These are phyloP conservation scores for Rutstroemia sp. DNA, from an alignment of 2,329 filamentous ascomycete genomes.

Conservation along the genomic window DNA sequence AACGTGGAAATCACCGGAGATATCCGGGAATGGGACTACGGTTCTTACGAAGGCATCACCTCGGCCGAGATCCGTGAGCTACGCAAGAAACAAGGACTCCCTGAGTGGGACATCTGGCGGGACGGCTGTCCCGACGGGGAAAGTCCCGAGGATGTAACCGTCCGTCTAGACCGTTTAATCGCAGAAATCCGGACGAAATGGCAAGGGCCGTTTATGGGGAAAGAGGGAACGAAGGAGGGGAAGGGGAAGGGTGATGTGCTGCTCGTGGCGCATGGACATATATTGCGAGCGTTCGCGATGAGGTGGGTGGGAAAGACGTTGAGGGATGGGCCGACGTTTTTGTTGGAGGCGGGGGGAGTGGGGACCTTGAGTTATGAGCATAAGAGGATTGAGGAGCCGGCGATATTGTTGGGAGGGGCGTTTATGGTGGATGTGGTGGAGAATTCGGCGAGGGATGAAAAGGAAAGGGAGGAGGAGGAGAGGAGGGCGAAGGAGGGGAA, in stretches of 20 bases:
- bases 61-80: constrained; percentile 57
- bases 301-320: constrained; percentile 72
- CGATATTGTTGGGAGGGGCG: constrained; percentile 68
- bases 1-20: constrained; percentile 61
- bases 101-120: constrained; percentile 78
- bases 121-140: constrained; percentile 83
- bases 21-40: constrained; percentile 71
- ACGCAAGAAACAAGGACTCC: constrained; percentile 36
- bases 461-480: constrained; percentile 6
- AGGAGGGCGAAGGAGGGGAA: background rate
- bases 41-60: constrained; percentile 77
- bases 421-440: constrained; percentile 27
- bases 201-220: constrained; percentile 55
- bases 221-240: constrained; percentile 32
- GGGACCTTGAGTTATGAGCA: constrained; percentile 81
- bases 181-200: constrained; percentile 57
- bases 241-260: constrained; percentile 50
- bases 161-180: constrained; percentile 69
- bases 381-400: constrained; percentile 68
- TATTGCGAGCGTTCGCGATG: constrained; percentile 80
- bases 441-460: constrained; percentile 11
- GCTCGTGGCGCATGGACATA: constrained; percentile 85
- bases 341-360: constrained; percentile 84
- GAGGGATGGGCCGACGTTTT: constrained; percentile 63
- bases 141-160: constrained; percentile 57